Evolutionary conservation across 768 basidiomycete genomes (phyloP).

Genomic region (Termitomyces titanicus): DNA sequence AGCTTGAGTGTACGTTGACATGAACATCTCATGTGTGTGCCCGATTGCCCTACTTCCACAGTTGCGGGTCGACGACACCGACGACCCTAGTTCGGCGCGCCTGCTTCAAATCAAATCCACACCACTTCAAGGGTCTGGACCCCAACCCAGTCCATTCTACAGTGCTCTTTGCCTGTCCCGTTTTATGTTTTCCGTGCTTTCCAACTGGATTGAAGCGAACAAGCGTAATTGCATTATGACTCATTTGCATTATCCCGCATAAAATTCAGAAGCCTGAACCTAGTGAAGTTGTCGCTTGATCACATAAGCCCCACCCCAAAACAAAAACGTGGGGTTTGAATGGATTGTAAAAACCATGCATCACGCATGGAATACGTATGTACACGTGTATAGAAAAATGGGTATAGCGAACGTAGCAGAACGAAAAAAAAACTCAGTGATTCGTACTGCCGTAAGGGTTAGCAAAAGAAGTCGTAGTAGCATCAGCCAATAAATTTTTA

Average conservation of each 20-base stretch:
- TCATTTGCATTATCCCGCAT: not conserved
- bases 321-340: no score
- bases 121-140: not conserved
- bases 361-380: no score
- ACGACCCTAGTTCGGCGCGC: not conserved
- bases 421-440: not conserved
- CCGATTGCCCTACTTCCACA: no score
- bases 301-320: no score
- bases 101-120: not conserved
- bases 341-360: no score
- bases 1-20: no score
- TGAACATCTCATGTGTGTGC: no score
- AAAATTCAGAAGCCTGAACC: no score
- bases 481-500: not conserved
- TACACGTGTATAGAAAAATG: not conserved
- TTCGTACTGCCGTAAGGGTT: not conserved
- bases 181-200: not conserved
- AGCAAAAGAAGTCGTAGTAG: no score
- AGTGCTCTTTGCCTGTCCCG: not conserved
- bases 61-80: not conserved
- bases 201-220: not conserved
- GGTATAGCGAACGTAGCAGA: slow-evolving; percentile 5
- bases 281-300: no score
- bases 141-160: not conserved
- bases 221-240: not conserved